Percentiles rank a stretch among this genome's conserved stretches.
Conservation (phyloP, 495 filamentous ascomycete genomes). For the Parathielavia appendiculata region DNA sequence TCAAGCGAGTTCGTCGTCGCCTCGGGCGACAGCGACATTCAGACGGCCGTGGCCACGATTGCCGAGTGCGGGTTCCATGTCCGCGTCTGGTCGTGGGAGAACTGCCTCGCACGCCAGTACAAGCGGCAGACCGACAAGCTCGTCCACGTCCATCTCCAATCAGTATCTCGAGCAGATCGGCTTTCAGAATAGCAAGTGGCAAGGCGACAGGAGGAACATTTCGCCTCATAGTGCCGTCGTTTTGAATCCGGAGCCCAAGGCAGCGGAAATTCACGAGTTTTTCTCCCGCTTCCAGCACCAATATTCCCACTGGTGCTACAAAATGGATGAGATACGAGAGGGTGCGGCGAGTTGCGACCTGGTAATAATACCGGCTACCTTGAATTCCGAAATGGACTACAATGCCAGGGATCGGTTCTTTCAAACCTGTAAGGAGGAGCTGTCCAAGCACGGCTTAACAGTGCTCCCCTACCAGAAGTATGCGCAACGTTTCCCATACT, state of each 20-base stretch:
- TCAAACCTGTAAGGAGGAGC: no score
- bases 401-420: no score
- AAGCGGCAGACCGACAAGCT: neutral
- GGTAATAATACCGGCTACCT: no score
- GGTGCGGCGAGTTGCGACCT: no score
- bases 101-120: conserved; percentile 9
- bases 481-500: no score
- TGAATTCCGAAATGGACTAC: no score
- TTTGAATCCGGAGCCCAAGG: conserved; percentile 7
- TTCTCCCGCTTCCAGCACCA: neutral
- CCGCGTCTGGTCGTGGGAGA: conserved; percentile 16
- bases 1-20: conserved; percentile 12
- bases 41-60: conserved; percentile 2
- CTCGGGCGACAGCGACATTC: conserved; percentile 15
- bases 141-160: conserved; percentile 7
- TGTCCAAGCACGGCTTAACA: no score
- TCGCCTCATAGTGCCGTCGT: conserved; percentile 13
- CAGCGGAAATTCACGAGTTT: conserved; percentile 1
- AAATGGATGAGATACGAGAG: neutral
- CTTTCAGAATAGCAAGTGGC: neutral
- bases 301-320: no score
- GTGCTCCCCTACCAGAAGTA: conserved; percentile 13
- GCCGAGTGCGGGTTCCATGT: neutral
- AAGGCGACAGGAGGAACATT: conserved; percentile 2
- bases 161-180: conserved; percentile 9